Evolutionary conservation across 2,329 filamentous ascomycete genomes (phyloP).

Genomic region (Helminthosporium solani): DNA sequence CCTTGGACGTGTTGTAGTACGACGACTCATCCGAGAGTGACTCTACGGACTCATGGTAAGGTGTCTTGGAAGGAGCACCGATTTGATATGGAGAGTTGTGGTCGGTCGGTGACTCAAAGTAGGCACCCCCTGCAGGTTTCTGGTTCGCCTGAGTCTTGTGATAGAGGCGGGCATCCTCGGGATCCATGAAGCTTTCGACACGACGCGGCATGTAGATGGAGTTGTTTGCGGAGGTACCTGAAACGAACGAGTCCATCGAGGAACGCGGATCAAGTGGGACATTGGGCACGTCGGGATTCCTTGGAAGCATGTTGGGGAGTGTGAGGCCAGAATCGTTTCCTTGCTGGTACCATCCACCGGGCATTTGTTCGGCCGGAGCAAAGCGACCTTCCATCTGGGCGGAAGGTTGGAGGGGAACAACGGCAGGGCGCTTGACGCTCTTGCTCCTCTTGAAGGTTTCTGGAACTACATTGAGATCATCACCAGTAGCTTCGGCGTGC

Average conservation of each 20-base stretch:
- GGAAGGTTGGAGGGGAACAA: constrained; percentile 69
- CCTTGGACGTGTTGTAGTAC: constrained; percentile 29
- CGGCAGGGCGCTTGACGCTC: constrained; percentile 53
- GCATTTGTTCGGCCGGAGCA: constrained; percentile 65
- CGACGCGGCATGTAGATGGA: constrained; percentile 67
- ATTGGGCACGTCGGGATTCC: constrained; percentile 49
- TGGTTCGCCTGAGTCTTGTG: constrained; percentile 62
- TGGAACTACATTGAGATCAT: constrained; percentile 86
- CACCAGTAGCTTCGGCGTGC: constrained; percentile 72
- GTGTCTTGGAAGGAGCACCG: constrained; percentile 24
- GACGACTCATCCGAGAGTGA: constrained; percentile 40
- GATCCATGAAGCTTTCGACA: constrained; percentile 75
- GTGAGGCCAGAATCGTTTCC: constrained; percentile 66
- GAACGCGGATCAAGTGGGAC: constrained; percentile 56
- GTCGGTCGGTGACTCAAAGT: constrained; percentile 36
- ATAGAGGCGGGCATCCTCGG: constrained; percentile 74
- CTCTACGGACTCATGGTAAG: constrained; percentile 38
- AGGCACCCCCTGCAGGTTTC: constrained; percentile 48
- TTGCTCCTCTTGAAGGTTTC: constrained; percentile 70
- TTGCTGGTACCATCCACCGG: constrained; percentile 69
- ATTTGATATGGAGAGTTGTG: constrained; percentile 30
- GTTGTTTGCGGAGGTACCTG: constrained; percentile 57
- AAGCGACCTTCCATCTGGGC: constrained; percentile 77
- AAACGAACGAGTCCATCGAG: constrained; percentile 68
- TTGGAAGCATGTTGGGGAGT: constrained; percentile 50